A percentile compares a stretch with the other conserved stretches of the same genome.
phyloP scores from a whole-genome alignment of 2,329 filamentous ascomycete genomes.

The Fusarium nurragi region DNA sequence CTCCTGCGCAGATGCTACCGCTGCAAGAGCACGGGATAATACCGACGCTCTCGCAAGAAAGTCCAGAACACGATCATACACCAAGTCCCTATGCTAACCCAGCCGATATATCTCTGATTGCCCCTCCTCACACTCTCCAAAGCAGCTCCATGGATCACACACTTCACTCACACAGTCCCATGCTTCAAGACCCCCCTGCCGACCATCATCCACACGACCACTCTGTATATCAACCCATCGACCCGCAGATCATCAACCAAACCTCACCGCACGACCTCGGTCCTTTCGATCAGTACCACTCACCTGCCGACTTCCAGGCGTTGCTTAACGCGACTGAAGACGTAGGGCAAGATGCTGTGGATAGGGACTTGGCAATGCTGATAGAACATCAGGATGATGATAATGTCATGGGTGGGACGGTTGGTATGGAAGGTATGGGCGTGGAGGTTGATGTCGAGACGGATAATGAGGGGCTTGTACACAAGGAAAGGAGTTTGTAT shows the following conservation, averaged over 20 bases:
- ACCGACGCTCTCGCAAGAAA: conserved; percentile 41
- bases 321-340: conserved; percentile 60
- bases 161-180: conserved; percentile 43
- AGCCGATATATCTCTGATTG: conserved; percentile 57
- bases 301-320: conserved; percentile 63
- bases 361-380: conserved; percentile 63
- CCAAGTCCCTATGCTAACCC: conserved; percentile 58
- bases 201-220: conserved; percentile 40
- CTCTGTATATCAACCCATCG: conserved; percentile 63
- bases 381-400: conserved; percentile 59
- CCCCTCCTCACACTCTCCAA: conserved; percentile 52
- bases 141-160: conserved; percentile 42
- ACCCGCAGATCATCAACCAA: conserved; percentile 66
- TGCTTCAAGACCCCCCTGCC: conserved; percentile 47
- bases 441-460: conserved; percentile 11
- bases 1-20: conserved; percentile 41
- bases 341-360: conserved; percentile 54
- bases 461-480: conserved; percentile 28
- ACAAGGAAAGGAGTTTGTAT: conserved; percentile 43
- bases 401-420: conserved; percentile 33
- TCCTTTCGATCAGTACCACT: conserved; percentile 54
- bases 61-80: conserved; percentile 38
- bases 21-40: conserved; percentile 47
- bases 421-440: conserved; percentile 35
- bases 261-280: conserved; percentile 45